Evolutionary conservation across 306 rosid species (phyloP).

Genomic region (Styphnolobium japonicum): DNA sequence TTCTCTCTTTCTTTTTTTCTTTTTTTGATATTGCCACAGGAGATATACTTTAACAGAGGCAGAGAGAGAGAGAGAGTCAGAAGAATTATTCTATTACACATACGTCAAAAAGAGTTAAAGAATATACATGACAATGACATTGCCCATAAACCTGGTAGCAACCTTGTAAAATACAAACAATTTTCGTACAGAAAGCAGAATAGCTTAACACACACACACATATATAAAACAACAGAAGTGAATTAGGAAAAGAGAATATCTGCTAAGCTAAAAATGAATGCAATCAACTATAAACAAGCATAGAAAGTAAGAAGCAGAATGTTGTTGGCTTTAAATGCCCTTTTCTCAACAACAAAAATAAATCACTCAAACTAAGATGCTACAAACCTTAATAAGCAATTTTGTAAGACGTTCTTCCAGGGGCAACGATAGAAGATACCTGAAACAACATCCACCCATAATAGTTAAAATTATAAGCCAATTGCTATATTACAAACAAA

Average conservation of each 20-base stretch:
- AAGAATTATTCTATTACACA: background rate
- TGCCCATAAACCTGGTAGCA: background rate
- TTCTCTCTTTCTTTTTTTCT: background rate
- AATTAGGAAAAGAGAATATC: conserved; percentile 6
- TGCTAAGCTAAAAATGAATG: background rate
- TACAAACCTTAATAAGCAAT: conserved; percentile 73
- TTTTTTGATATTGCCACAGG: conserved; percentile 1
- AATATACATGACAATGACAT: background rate
- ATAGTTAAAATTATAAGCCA: background rate
- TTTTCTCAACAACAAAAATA: conserved; percentile 13
- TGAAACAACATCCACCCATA: conserved; percentile 36
- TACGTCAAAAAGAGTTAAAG: background rate
- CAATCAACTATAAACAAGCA: conserved; percentile 19
- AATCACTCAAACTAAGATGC: conserved; percentile 25
- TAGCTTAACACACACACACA: background rate
- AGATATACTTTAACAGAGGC: background rate
- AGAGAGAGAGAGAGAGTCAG: background rate
- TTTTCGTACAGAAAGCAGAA: background rate
- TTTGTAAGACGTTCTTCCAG: conserved; percentile 76
- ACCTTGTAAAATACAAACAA: conserved; percentile 12
- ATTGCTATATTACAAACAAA: background rate
- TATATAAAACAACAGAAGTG: background rate
- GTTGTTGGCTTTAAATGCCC: background rate
- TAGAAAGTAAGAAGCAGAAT: conserved; percentile 1
- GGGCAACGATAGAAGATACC: conserved; percentile 66